Conservation (phyloP, 2,329 filamentous ascomycete species). For the Alternaria sp. region DNA sequence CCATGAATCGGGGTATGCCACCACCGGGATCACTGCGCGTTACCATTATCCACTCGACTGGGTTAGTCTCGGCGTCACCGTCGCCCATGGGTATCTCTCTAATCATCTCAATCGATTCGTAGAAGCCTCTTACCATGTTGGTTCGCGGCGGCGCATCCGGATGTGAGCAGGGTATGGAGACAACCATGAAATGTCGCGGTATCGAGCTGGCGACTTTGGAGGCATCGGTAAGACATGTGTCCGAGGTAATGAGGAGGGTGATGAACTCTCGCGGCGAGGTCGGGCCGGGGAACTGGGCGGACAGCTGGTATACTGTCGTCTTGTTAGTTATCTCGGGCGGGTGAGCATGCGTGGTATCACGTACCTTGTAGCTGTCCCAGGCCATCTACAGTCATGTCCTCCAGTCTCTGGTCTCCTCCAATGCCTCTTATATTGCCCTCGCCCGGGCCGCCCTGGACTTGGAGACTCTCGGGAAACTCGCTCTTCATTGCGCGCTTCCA, state of each 20-base stretch:
- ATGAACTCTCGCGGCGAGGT: conserved; percentile 90
- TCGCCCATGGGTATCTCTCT: conserved; percentile 74
- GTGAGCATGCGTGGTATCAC: conserved; percentile 10
- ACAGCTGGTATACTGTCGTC: conserved; percentile 78
- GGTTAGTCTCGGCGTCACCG: conserved; percentile 64
- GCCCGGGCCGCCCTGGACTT: conserved; percentile 73
- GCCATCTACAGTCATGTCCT: conserved; percentile 67
- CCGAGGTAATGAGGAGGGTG: conserved; percentile 76
- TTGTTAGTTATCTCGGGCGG: conserved; percentile 8
- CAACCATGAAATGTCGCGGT: conserved; percentile 80
- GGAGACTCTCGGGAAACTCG: conserved; percentile 83
- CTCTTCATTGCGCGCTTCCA: conserved; percentile 80
- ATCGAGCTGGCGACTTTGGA: conserved; percentile 52
- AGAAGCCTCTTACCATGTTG: conserved; percentile 83
- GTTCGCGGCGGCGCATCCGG: conserved; percentile 73
- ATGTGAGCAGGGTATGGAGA: conserved; percentile 85
- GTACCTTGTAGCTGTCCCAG: conserved; percentile 71
- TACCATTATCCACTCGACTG: conserved; percentile 92
- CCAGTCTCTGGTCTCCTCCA: conserved; percentile 79
- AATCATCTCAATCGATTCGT: conserved; percentile 92
- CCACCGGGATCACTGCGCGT: conserved; percentile 89
- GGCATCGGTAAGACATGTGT: conserved; percentile 59
- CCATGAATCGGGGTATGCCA: conserved; percentile 87
- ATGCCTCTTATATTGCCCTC: conserved; percentile 84
- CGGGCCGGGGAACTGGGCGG: conserved; percentile 88